Base-by-base conservation (phyloP, 2,329 filamentous ascomycete species). In the Elsinoe batatas region DNA sequence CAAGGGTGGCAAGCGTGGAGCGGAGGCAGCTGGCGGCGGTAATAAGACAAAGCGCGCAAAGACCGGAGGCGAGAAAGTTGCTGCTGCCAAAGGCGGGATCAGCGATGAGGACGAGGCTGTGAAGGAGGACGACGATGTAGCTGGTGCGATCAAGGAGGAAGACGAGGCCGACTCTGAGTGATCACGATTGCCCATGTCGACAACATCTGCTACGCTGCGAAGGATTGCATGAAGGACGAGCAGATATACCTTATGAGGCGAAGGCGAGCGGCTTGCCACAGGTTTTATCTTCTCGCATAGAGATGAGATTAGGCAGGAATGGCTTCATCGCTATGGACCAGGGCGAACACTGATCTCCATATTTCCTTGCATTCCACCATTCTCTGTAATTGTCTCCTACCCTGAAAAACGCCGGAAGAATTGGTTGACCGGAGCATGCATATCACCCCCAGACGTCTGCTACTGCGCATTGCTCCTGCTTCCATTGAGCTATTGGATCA, bases 161-260 rank as follows among this genome's bases (percentile, higher is more conserved):
- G 44, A 49, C 5, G 30, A 22, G 11, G 13, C 12, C 2, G 44
- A 53, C n/a, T 18, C 15, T 1, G 49, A 37, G 15, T 38, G 18
- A 36, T 12, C 13, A 15, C 10, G 8, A 15, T 17, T 15, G 12
- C 3, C 38, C 20, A 18, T 35, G 30, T 8, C 15, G 33, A 15
- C 11, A 13, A 2, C 5, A 51, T 36, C 22, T 37, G 4, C 46
- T n/a, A 7, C 32, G 15, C 10, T 33, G 46, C 22, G 12, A 10
- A 49, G 44, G n/a, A 57, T 42, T 13, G 47, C 53, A 50, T 57
- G 36, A 56, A 20, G 56, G 43, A 17, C 17, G 13, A 3, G 13
- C 5, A 3, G 6, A 33, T 15, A 13, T 15, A 44, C 42, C 20
- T 15, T n/a, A 26, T 6, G 22, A 26, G 22, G 22, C 3, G 22